Conservation (phyloP, 495 filamentous ascomycete species). For the Sphaerosporella brunnea region DNA sequence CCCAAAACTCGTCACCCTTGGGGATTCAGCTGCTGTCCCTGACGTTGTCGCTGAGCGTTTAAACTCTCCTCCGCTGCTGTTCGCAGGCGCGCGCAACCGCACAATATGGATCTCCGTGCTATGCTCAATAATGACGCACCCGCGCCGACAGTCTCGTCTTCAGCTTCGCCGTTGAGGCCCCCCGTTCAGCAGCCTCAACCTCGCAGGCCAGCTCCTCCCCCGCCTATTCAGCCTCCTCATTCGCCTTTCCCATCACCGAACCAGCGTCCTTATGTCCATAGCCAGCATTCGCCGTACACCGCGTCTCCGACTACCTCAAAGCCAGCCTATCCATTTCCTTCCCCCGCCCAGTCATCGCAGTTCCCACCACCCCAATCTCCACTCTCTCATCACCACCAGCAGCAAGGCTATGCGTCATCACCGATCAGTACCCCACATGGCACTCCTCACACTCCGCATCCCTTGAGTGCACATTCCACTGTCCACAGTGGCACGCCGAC, state of each 20-base stretch:
- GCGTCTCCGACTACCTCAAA: constrained; percentile 7
- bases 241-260: constrained; percentile 15
- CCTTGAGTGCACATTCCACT: constrained; percentile 18
- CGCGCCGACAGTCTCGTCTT: constrained; percentile 5
- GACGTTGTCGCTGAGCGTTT: not conserved
- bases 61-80: not conserved
- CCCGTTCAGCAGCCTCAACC: constrained; percentile 10
- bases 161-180: constrained; percentile 1
- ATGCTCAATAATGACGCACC: not conserved
- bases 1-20: no score
- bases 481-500: constrained; percentile 15
- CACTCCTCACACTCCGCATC: constrained; percentile 15
- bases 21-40: not conserved
- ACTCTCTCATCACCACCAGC: constrained; percentile 14
- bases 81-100: not conserved
- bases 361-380: constrained; percentile 11
- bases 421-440: constrained; percentile 7
- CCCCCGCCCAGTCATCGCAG: constrained; percentile 9
- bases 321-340: constrained; percentile 17
- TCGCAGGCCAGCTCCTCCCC: constrained; percentile 12
- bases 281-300: constrained; percentile 14
- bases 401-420: constrained; percentile 18
- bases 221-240: constrained; percentile 15
- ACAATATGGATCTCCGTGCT: not conserved
- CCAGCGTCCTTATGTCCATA: not conserved